Evolutionary conservation across 169 alveolate species (phyloP).

Genomic region (Sarcocystis neurona): DNA sequence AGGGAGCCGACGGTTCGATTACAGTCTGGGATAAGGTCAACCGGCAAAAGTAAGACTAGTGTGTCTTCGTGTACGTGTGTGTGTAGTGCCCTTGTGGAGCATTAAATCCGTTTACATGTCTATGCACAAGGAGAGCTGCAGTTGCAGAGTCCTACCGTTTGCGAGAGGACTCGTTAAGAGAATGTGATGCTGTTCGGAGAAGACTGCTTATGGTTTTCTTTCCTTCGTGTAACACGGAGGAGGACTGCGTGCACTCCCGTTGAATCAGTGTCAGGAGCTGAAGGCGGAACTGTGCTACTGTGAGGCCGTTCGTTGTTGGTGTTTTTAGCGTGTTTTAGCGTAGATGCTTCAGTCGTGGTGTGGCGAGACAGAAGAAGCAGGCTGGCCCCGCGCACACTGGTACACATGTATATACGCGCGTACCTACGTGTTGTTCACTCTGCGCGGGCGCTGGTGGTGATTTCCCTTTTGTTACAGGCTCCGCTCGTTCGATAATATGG

Average conservation of each 20-base stretch:
- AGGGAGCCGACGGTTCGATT: constrained; percentile 67
- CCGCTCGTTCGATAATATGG: constrained; percentile 58
- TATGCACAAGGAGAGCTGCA: not conserved
- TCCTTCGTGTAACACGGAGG: not conserved
- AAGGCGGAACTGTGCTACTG: too few relatives aligned
- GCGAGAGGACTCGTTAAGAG: not conserved
- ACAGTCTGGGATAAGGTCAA: constrained; percentile 65
- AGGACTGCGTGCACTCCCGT: too few relatives aligned
- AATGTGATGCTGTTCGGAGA: not conserved
- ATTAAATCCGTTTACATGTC: not conserved
- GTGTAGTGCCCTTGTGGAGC: not conserved
- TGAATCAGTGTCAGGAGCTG: too few relatives aligned
- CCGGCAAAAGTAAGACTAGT: constrained; percentile 56
- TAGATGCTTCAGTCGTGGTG: not conserved
- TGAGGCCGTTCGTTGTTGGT: too few relatives aligned
- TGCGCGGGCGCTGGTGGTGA: not conserved
- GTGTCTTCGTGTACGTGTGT: not conserved
- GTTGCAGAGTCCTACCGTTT: not conserved
- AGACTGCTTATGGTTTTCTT: not conserved
- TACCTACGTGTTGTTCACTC: not conserved
- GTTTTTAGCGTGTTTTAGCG: not conserved
- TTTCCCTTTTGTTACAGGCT: constrained; percentile 34
- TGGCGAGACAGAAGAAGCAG: not conserved
- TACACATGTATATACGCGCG: too few relatives aligned
- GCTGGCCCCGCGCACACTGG: too few relatives aligned